Percentiles rank a stretch among this genome's conserved stretches.
These are phyloP conservation scores for Entophlyctis helioformis DNA, from an alignment of 192 early-diverging fungal genomes.

Conservation along the genomic window DNA sequence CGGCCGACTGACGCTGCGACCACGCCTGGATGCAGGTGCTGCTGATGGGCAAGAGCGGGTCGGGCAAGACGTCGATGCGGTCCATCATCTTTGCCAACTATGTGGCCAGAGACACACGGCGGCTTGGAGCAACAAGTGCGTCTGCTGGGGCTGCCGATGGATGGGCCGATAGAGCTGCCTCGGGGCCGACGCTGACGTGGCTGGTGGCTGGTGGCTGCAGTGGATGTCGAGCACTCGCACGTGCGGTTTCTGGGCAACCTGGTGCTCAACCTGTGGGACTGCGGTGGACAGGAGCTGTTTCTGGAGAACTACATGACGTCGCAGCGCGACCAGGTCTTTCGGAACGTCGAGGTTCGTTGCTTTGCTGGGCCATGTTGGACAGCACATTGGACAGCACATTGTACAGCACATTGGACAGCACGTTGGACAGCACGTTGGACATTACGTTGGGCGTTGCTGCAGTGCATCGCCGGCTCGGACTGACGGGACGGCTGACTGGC, in stretches of 20 bases:
- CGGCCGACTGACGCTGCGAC: too few relatives aligned
- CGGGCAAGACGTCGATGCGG: slow-evolving; percentile 98
- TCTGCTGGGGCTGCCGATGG: slow-evolving; percentile 1
- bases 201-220: slow-evolving; percentile 33
- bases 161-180: too few relatives aligned
- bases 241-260: slow-evolving; percentile 92
- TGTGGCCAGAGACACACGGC: slow-evolving; percentile 84
- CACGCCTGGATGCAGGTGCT: slow-evolving; percentile 75
- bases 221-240: slow-evolving; percentile 95
- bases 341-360: slow-evolving; percentile 96
- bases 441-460: too few relatives aligned
- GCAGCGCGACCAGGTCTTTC: slow-evolving; percentile 89
- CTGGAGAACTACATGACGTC: slow-evolving; percentile 93
- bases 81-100: slow-evolving; percentile 98
- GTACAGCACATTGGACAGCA: too few relatives aligned
- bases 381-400: too few relatives aligned
- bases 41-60: slow-evolving; percentile 93
- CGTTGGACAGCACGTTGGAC: too few relatives aligned
- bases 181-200: too few relatives aligned
- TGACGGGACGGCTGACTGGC: too few relatives aligned
- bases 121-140: slow-evolving; percentile 88
- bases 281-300: slow-evolving; percentile 70
- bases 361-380: too few relatives aligned
- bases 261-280: slow-evolving; percentile 95
- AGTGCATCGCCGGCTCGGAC: too few relatives aligned